Percentiles rank a stretch among this genome's conserved stretches.
phyloP scores from a whole-genome alignment of 805 yeast species.

The Starmerella vaccinii region DNA sequence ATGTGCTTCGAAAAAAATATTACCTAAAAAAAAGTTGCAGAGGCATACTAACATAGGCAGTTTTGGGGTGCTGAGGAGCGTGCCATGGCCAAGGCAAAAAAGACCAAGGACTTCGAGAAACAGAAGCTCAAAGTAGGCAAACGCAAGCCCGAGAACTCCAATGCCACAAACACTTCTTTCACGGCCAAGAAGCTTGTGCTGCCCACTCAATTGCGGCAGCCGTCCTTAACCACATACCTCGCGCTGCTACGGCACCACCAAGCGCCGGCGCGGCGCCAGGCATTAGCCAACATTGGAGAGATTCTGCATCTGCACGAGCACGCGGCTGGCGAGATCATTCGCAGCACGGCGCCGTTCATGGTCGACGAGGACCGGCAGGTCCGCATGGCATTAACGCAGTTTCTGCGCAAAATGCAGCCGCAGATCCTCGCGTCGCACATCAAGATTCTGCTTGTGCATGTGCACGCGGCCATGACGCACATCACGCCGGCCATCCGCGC shows the following conservation, averaged over 20 bases:
- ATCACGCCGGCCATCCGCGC: constrained; percentile 64
- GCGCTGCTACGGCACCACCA: constrained; percentile 26
- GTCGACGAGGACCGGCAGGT: constrained; percentile 60
- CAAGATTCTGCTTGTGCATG: constrained; percentile 44
- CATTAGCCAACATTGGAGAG: constrained; percentile 20
- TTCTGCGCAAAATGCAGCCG: constrained; percentile 24
- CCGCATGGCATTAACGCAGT: constrained; percentile 46
- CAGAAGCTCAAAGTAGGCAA: constrained; percentile 84
- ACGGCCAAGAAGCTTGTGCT: constrained; percentile 50
- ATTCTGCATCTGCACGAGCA: constrained; percentile 15
- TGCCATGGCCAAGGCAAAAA: constrained; percentile 33
- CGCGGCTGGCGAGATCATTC: constrained; percentile 29
- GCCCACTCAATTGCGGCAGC: constrained; percentile 35
- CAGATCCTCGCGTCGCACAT: constrained; percentile 33
- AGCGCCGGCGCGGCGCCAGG: constrained; percentile 24
- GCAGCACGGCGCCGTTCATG: constrained; percentile 50
- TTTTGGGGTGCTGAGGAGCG: not conserved
- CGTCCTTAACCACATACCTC: constrained; percentile 14
- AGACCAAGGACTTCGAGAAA: constrained; percentile 64
- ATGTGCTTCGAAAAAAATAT: too few species aligned
- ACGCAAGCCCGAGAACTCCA: constrained; percentile 55
- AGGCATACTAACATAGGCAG: too few species aligned
- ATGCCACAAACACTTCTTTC: constrained; percentile 79
- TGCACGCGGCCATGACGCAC: constrained; percentile 91
- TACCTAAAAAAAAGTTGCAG: too few species aligned